These are phyloP conservation scores for Candida sp. DNA, from an alignment of 1,139 yeast genomes.

Conservation along the genomic window DNA sequence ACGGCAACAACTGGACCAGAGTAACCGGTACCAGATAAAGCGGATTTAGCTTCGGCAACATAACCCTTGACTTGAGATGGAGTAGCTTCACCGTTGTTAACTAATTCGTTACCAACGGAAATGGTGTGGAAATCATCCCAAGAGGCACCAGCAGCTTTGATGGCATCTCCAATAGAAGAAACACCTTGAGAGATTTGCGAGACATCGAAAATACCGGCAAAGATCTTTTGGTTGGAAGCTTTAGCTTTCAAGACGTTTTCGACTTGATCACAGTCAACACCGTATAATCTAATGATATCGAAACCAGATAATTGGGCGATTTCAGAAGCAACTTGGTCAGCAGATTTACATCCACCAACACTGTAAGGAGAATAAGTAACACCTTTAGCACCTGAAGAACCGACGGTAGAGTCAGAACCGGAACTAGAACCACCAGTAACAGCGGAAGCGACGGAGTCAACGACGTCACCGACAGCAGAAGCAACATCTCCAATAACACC, in stretches of 20 bases:
- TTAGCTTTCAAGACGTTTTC: conserved; percentile 59
- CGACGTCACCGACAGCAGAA: conserved; percentile 18
- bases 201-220: conserved; percentile 73
- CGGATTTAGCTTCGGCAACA: conserved; percentile 53
- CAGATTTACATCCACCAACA: conserved; percentile 71
- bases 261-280: conserved; percentile 82
- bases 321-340: conserved; percentile 57
- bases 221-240: conserved; percentile 60
- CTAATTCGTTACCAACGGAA: conserved; percentile 85
- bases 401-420: conserved; percentile 3
- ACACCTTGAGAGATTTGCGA: conserved; percentile 46
- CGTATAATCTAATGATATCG: conserved; percentile 73
- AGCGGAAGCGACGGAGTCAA: conserved; percentile 16
- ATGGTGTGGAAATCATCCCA: conserved; percentile 77
- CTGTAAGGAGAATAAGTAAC: conserved; percentile 81
- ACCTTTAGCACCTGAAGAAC: conserved; percentile 46
- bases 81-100: conserved; percentile 65
- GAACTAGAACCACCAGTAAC: not conserved
- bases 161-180: conserved; percentile 45
- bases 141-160: conserved; percentile 34
- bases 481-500: conserved; percentile 10
- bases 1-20: conserved; percentile 77
- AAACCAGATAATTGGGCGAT: conserved; percentile 50
- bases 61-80: conserved; percentile 54
- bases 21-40: conserved; percentile 62